A percentile compares a stretch with the other conserved stretches of the same genome.
phyloP scores from a whole-genome alignment of 306 rosid genomes.

The Cucurbita argyrosperma region DNA sequence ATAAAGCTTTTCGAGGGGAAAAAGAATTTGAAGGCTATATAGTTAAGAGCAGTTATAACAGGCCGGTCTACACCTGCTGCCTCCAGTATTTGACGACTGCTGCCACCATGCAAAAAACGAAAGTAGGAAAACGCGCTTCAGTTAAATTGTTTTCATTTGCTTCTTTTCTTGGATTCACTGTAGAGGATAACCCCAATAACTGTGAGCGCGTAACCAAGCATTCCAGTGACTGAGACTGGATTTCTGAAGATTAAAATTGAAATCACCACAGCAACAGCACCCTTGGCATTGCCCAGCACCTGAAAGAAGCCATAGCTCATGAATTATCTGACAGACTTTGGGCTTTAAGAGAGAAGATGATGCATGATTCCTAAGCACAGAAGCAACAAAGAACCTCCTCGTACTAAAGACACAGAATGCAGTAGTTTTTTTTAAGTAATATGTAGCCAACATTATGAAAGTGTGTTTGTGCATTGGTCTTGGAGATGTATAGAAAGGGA shows the following conservation, averaged over 20 bases:
- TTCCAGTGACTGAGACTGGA: constrained; percentile 97
- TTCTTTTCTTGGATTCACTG: constrained; percentile 97
- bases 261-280: constrained; percentile 97
- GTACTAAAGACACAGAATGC: not conserved
- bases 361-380: not conserved
- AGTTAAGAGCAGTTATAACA: not conserved
- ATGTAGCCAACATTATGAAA: not conserved
- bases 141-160: constrained; percentile 45
- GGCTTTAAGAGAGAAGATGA: not conserved
- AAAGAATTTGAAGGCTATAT: constrained; percentile 8
- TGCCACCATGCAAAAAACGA: constrained; percentile 3
- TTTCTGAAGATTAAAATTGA: constrained; percentile 86
- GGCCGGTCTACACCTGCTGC: constrained; percentile 10
- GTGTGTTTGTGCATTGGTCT: not conserved
- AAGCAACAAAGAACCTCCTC: not conserved
- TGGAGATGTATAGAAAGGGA: not conserved
- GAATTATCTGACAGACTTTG: not conserved
- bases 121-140: constrained; percentile 20
- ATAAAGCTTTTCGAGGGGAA: constrained; percentile 24
- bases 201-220: constrained; percentile 87
- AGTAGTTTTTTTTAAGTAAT: not conserved
- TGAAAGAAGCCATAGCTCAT: constrained; percentile 13
- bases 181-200: constrained; percentile 86
- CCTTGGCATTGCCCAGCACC: constrained; percentile 99
- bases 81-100: not conserved